Percentiles rank a stretch among this genome's conserved stretches.
These are phyloP conservation scores for Jaltomata sinuosa DNA, from an alignment of 257 asterid genomes.

Conservation along the genomic window DNA sequence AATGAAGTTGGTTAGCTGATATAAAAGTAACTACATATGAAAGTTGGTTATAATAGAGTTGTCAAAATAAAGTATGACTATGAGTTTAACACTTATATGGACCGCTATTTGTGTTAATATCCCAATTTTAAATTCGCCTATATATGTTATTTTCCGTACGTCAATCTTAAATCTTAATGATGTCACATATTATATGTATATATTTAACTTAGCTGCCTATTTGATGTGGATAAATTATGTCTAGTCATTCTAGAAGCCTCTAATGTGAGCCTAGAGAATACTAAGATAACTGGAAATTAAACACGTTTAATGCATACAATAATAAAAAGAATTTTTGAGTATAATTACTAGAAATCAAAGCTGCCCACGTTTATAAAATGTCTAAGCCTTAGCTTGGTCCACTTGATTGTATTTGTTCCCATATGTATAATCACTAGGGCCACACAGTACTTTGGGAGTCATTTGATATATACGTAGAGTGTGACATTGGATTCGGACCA, in stretches of 20 bases:
- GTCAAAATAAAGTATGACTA: no score
- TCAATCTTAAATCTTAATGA: neutral
- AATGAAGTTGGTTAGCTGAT: no score
- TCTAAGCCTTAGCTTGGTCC: neutral
- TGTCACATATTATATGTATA: neutral
- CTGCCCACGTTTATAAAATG: neutral
- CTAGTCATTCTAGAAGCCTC: neutral
- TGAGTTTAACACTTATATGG: no score
- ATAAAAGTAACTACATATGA: no score
- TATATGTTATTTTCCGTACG: neutral
- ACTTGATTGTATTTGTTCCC: neutral
- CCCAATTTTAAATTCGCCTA: neutral
- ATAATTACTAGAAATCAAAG: no score
- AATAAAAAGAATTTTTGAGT: neutral
- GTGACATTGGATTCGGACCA: neutral
- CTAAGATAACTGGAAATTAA: neutral
- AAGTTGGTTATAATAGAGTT: no score
- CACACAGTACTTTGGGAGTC: neutral
- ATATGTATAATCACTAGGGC: neutral
- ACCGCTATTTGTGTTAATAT: no score
- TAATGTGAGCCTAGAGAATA: neutral
- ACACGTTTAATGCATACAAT: neutral
- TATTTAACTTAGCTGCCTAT: neutral
- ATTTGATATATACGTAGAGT: neutral
- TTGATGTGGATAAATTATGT: neutral